Conservation (phyloP, 805 yeast species). For the Candida krabiensis region DNA sequence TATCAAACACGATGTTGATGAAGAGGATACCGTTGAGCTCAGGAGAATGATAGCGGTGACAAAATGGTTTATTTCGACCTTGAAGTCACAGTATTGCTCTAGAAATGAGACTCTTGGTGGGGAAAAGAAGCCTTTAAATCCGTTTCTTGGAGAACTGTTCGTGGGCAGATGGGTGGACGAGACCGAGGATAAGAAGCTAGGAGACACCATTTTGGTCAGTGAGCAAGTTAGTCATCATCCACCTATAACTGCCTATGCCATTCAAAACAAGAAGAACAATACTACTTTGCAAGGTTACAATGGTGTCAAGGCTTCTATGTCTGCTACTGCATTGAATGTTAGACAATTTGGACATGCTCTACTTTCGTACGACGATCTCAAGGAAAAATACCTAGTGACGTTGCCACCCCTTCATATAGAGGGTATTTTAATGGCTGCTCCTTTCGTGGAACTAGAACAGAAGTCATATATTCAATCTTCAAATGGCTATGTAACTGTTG, state of each 20-base stretch:
- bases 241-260: slow-evolving; percentile 91
- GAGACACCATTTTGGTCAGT: slow-evolving; percentile 75
- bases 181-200: slow-evolving; percentile 48
- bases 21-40: slow-evolving; percentile 51
- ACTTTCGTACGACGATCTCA: slow-evolving; percentile 57
- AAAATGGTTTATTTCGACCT: slow-evolving; percentile 87
- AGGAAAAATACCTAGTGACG: slow-evolving; percentile 76
- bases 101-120: slow-evolving; percentile 90
- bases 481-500: slow-evolving; percentile 66
- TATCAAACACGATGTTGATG: slow-evolving; percentile 38
- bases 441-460: slow-evolving; percentile 93
- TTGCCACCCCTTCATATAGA: slow-evolving; percentile 94
- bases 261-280: slow-evolving; percentile 69
- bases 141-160: slow-evolving; percentile 92
- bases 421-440: slow-evolving; percentile 87
- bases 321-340: slow-evolving; percentile 74
- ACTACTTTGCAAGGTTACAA: slow-evolving; percentile 84
- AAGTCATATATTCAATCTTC: slow-evolving; percentile 81
- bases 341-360: slow-evolving; percentile 93
- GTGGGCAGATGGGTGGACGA: slow-evolving; percentile 81
- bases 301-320: slow-evolving; percentile 81
- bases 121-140: slow-evolving; percentile 96
- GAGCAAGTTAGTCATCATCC: slow-evolving; percentile 99
- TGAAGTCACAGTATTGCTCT: slow-evolving; percentile 91
- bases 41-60: slow-evolving; percentile 79